Percentiles rank a stretch among this genome's conserved stretches.
Conservation (phyloP, 2,329 filamentous ascomycete species). For the Aureobasidium uvarum region DNA sequence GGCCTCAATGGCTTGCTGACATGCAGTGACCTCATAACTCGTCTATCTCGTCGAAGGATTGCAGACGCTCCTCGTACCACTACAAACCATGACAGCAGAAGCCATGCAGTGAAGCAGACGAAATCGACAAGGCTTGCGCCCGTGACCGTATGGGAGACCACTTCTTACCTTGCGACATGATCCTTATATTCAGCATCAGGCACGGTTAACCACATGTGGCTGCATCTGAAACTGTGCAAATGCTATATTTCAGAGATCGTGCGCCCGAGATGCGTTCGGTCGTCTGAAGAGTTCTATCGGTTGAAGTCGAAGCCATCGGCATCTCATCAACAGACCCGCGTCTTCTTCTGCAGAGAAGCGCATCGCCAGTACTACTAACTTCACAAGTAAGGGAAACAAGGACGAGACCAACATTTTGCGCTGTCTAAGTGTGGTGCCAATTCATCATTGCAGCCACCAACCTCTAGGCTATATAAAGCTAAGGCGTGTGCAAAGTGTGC, state of each 20-base stretch:
- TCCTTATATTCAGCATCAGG: neutral
- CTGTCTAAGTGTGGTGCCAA: too few relatives aligned
- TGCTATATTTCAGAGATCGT: too few relatives aligned
- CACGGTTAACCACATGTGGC: neutral
- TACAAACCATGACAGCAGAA: neutral
- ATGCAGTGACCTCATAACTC: conserved; percentile 9
- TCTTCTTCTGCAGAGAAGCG: too few relatives aligned
- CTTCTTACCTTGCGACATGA: neutral
- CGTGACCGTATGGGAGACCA: neutral
- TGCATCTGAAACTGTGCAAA: neutral
- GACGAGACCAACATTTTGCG: too few relatives aligned
- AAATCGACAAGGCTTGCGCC: neutral
- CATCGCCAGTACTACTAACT: too few relatives aligned
- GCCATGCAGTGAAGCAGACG: neutral
- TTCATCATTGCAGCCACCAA: too few relatives aligned
- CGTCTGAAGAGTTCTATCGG: neutral
- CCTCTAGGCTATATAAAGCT: too few relatives aligned
- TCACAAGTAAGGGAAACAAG: too few relatives aligned
- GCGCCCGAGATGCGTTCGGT: neutral
- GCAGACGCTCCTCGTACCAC: neutral
- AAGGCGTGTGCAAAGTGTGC: too few relatives aligned
- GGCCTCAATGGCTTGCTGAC: conserved; percentile 11
- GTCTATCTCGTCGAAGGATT: conserved; percentile 1
- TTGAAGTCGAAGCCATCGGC: too few relatives aligned
- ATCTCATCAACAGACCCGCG: too few relatives aligned